These are phyloP conservation scores for Phialophora expanda DNA, from an alignment of 2,329 filamentous ascomycete genomes.

Conservation along the genomic window DNA sequence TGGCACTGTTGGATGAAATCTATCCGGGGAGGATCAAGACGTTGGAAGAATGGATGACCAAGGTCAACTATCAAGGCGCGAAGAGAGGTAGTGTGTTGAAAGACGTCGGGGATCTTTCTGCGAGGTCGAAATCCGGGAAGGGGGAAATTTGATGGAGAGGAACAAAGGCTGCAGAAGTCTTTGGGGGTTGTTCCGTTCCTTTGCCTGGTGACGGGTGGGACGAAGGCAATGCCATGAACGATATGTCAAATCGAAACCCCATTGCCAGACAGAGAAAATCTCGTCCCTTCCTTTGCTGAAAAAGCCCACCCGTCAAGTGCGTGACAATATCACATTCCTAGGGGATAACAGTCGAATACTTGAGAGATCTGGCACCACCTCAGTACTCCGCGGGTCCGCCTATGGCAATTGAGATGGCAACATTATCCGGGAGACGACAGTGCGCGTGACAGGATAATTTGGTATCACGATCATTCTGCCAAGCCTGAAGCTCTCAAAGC, in stretches of 20 bases:
- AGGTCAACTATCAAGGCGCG: slow-evolving; percentile 23
- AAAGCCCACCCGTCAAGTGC: background rate
- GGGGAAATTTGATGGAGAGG: background rate
- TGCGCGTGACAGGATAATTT: too few species aligned
- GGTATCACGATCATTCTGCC: too few species aligned
- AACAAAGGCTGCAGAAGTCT: too few species aligned
- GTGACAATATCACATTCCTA: background rate
- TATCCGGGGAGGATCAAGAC: slow-evolving; percentile 55
- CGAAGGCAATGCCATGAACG: too few species aligned
- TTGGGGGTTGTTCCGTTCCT: too few species aligned
- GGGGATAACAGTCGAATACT: background rate
- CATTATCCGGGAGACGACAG: background rate
- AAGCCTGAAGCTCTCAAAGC: too few species aligned
- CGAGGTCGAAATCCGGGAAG: background rate
- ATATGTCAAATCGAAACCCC: too few species aligned
- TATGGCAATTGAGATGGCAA: background rate
- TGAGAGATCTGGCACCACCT: background rate
- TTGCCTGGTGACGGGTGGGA: too few species aligned
- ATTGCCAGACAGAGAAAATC: too few species aligned
- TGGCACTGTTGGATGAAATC: slow-evolving; percentile 58
- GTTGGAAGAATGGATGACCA: slow-evolving; percentile 56
- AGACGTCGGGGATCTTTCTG: slow-evolving; percentile 11
- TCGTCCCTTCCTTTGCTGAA: background rate
- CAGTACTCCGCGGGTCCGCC: background rate
- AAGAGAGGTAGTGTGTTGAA: slow-evolving; percentile 23